Evolutionary conservation across 495 filamentous ascomycete species (phyloP).

Genomic region (Penicillium silybi): DNA sequence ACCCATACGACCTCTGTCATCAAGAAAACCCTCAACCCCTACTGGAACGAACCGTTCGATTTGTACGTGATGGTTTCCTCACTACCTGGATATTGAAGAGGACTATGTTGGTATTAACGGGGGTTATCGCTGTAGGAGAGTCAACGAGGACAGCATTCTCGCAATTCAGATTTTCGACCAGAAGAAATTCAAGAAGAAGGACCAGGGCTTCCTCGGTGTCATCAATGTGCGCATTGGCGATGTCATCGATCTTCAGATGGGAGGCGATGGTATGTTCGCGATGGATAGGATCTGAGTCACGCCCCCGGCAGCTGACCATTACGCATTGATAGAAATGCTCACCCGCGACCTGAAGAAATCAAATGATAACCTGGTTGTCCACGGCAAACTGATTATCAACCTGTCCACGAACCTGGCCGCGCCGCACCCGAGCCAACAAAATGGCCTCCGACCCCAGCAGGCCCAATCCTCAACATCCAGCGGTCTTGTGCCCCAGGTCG

Average conservation of each 20-base stretch:
- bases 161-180: constrained; percentile 99
- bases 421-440: constrained; percentile 47
- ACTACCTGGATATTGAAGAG: constrained; percentile 18
- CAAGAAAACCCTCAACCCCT: constrained; percentile 95
- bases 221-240: constrained; percentile 95
- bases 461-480: constrained; percentile 37
- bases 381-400: constrained; percentile 95
- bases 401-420: constrained; percentile 79
- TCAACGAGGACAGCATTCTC: constrained; percentile 89
- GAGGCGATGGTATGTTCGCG: constrained; percentile 75
- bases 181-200: constrained; percentile 99
- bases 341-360: constrained; percentile 98
- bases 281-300: constrained; percentile 1
- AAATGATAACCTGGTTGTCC: constrained; percentile 94
- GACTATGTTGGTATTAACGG: constrained; percentile 1
- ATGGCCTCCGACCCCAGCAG: constrained; percentile 36
- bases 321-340: constrained; percentile 70
- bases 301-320: constrained; percentile 8
- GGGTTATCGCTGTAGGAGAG: constrained; percentile 53
- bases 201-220: constrained; percentile 95
- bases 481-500: constrained; percentile 39
- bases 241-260: constrained; percentile 82
- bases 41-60: constrained; percentile 99
- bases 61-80: constrained; percentile 56
- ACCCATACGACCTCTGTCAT: constrained; percentile 93